Percentiles rank a stretch among this genome's conserved stretches.
Evolutionary conservation across 148 eudicot genomes (phyloP).

Genomic region (Mesembryanthemum crystallinum): DNA sequence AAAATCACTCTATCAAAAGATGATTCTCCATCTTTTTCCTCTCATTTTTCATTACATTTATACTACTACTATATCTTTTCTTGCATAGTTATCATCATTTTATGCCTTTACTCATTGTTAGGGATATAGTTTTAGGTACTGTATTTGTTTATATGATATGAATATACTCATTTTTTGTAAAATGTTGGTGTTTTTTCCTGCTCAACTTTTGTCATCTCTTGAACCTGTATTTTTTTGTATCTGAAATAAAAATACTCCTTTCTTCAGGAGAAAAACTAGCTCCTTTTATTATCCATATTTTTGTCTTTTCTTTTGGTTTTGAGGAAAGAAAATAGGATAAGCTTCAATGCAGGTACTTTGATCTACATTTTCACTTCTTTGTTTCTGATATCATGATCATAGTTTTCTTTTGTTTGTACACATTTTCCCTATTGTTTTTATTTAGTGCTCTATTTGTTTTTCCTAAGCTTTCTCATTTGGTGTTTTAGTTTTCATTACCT

Average conservation of each 20-base stretch:
- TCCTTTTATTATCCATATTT: not conserved
- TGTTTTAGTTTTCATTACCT: no score
- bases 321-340: not conserved
- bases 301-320: not conserved
- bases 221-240: no score
- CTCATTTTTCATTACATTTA: constrained; percentile 17
- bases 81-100: constrained; percentile 15
- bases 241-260: constrained; percentile 9
- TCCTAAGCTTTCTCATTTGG: no score
- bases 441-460: no score
- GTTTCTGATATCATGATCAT: not conserved
- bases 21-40: constrained; percentile 44
- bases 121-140: constrained; percentile 9
- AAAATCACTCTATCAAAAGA: constrained; percentile 42
- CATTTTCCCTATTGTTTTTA: no score
- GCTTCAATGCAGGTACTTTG: not conserved
- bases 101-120: not conserved
- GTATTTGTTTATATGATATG: constrained; percentile 31
- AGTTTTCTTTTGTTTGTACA: no score
- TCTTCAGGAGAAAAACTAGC: not conserved
- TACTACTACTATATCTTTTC: constrained; percentile 18
- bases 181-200: constrained; percentile 10
- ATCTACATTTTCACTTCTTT: not conserved
- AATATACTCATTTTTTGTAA: constrained; percentile 35
- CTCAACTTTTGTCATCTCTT: constrained; percentile 31